Evolutionary conservation across 1,284 basidiomycete species (phyloP), one percentile per base, ranked within the genome.

Genomic region (Apiotrichum mycotoxinovorans): DNA sequence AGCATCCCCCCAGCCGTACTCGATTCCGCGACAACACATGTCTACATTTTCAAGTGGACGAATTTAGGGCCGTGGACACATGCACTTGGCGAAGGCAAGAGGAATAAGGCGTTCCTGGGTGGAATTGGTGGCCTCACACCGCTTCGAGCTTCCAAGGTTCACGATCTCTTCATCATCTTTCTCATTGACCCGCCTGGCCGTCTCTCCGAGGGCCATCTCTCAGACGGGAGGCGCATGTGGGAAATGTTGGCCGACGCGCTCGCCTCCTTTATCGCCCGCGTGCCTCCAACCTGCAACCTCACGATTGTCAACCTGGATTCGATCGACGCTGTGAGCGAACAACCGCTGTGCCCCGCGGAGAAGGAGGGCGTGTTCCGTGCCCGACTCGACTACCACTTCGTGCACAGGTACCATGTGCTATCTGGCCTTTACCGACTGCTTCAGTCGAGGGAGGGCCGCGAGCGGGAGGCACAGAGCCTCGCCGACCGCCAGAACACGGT

Each of bases 1-100:
- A 11, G 2, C 3, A 20, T 41, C 40, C 40, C 40, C 7, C 9
- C 5, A 10, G n/a, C 40, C 5, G 20, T 22, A 8, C 40, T 41
- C 7, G 40, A 20, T 2, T 22, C n/a, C 20, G n/a, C 20, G 4
- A 41, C 40, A n/a, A 41, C 40, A 1, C 40, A 41, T 12, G 40
- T 41, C 8, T 41, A 98, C 69, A 69, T 80, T 15, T 85, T 89
- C 7, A 85, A 83, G 9, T 92, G 97, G 74, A 79, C 87, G 5
- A 20, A 20, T n/a, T n/a, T n/a, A n/a, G n/a, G n/a, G n/a, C n/a
- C n/a, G n/a, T n/a, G n/a, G n/a, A n/a, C n/a, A n/a, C 40, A 12
- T 22, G n/a, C 40, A 22, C 11, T 5, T 41, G n/a, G 40, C n/a
- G 18, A 22, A 7, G 82, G 86, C 0, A 81, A 83, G 17, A 84